phyloP scores from a whole-genome alignment of 352 stramenopile genomes.

The Phytophthora uliginosa region DNA sequence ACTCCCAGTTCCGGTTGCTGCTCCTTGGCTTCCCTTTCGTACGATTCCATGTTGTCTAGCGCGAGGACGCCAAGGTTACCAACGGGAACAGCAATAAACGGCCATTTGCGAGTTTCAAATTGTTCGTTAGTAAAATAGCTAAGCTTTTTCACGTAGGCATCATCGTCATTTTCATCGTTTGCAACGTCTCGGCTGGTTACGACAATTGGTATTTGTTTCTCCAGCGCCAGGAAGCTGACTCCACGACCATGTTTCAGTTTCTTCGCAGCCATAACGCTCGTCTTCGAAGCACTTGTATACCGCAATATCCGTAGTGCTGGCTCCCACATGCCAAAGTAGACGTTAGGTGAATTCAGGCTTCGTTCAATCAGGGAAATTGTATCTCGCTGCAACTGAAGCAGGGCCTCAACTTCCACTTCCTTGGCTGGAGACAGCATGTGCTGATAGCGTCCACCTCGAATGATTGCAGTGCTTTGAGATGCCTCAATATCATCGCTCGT shows the following conservation, averaged over 20 bases:
- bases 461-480: background rate
- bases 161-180: constrained; percentile 1
- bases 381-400: constrained; percentile 43
- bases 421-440: constrained; percentile 37
- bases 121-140: constrained; percentile 51
- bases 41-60: constrained; percentile 72
- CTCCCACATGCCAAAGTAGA: constrained; percentile 78
- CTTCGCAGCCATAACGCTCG: constrained; percentile 73
- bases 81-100: constrained; percentile 75
- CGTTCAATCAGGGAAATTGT: constrained; percentile 48
- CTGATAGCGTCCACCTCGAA: constrained; percentile 9
- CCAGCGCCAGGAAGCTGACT: constrained; percentile 64
- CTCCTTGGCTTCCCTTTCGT: constrained; percentile 49
- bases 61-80: constrained; percentile 56
- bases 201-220: constrained; percentile 52
- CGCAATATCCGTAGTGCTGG: constrained; percentile 49
- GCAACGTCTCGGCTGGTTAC: constrained; percentile 35
- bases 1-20: constrained; percentile 75
- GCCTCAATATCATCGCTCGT: background rate
- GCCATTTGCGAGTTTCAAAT: constrained; percentile 46
- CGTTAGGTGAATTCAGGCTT: constrained; percentile 45
- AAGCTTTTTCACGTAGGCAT: constrained; percentile 30
- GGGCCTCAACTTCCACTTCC: constrained; percentile 58
- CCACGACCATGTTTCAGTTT: constrained; percentile 63
- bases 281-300: constrained; percentile 64